Evolutionary conservation across 2,329 filamentous ascomycete species (phyloP).

Genomic region (Polychaeton citri): DNA sequence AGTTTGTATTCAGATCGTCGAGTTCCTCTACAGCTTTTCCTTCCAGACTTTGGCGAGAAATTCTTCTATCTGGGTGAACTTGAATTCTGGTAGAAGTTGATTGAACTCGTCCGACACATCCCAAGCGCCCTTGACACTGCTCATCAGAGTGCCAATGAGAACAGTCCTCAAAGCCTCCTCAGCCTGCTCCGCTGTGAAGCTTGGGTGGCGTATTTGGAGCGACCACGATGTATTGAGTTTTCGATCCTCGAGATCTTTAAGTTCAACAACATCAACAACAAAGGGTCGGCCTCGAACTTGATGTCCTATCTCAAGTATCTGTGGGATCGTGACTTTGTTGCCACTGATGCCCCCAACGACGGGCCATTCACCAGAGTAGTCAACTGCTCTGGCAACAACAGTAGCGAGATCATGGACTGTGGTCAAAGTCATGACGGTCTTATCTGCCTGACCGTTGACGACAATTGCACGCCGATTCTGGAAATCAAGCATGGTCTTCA

Average conservation of each 20-base stretch:
- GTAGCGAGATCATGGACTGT: constrained; percentile 30
- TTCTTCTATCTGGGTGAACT: constrained; percentile 29
- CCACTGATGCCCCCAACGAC: constrained; percentile 29
- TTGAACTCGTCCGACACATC: constrained; percentile 34
- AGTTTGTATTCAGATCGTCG: no score
- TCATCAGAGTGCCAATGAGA: constrained; percentile 30
- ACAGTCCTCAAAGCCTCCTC: constrained; percentile 26
- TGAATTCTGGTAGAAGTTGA: constrained; percentile 29
- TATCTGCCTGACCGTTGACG: constrained; percentile 30
- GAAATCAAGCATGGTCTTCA: constrained; percentile 28
- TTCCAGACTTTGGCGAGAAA: no score
- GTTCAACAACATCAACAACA: constrained; percentile 30
- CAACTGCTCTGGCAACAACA: constrained; percentile 29
- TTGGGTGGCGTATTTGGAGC: constrained; percentile 19
- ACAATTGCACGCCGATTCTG: constrained; percentile 30
- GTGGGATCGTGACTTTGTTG: constrained; percentile 20
- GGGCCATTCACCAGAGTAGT: constrained; percentile 34
- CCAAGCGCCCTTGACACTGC: no score
- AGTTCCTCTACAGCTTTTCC: no score
- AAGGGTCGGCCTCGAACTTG: constrained; percentile 26
- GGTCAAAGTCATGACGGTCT: constrained; percentile 31
- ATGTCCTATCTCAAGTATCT: constrained; percentile 23
- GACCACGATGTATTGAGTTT: constrained; percentile 28
- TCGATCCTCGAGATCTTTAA: constrained; percentile 36
- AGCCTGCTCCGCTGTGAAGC: constrained; percentile 24